These are phyloP conservation scores for Haplosporangium sp. DNA, from an alignment of 371 early-diverging fungal species.

Conservation along the genomic window DNA sequence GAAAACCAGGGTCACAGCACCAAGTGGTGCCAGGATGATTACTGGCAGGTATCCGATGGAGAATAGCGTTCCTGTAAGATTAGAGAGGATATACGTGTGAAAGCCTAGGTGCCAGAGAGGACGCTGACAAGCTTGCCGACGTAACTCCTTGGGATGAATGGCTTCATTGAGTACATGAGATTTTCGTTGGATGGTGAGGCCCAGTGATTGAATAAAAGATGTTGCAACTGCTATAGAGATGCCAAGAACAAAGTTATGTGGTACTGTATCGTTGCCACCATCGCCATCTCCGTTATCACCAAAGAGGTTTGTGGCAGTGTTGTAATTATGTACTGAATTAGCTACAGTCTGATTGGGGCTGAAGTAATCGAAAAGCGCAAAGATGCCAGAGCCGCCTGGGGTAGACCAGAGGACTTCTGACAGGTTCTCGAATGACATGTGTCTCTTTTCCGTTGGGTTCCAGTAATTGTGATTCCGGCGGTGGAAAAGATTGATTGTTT, in stretches of 20 bases:
- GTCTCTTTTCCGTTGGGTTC: neutral
- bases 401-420: conserved; percentile 55
- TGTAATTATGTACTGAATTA: conserved; percentile 13
- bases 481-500: neutral
- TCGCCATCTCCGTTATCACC: conserved; percentile 7
- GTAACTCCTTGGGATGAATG: conserved; percentile 63
- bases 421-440: conserved; percentile 50
- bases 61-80: conserved; percentile 77
- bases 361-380: conserved; percentile 34
- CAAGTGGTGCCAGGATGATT: conserved; percentile 86
- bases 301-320: conserved; percentile 6
- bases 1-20: conserved; percentile 82
- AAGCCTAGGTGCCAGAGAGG: conserved; percentile 74
- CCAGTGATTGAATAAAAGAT: conserved; percentile 77
- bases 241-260: conserved; percentile 57
- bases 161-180: conserved; percentile 72
- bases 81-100: conserved; percentile 72
- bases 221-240: conserved; percentile 67
- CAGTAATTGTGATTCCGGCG: too few species aligned
- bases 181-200: conserved; percentile 79
- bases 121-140: conserved; percentile 61
- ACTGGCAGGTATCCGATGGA: conserved; percentile 86
- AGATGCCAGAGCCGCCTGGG: conserved; percentile 33
- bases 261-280: conserved; percentile 5
- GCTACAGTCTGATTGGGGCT: neutral